These are phyloP conservation scores for Quillaja saponaria DNA, from an alignment of 306 rosid species.

Conservation along the genomic window DNA sequence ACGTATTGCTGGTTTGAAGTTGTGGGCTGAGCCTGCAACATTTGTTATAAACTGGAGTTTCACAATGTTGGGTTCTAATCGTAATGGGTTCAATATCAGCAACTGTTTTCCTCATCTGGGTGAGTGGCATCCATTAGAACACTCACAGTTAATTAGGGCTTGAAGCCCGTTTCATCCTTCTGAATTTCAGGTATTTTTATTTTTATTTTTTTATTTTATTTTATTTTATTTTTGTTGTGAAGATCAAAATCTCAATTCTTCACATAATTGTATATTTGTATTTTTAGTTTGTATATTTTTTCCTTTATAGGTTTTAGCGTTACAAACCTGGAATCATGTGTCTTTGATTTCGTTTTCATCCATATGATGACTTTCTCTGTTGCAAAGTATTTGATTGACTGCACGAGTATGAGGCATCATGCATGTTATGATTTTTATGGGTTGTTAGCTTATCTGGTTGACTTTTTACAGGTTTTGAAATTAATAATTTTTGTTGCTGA, in stretches of 20 bases:
- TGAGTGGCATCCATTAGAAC: slow-evolving; percentile 94
- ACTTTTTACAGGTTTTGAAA: slow-evolving; percentile 42
- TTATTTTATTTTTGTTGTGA: slow-evolving; percentile 9
- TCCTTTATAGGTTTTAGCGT: not conserved
- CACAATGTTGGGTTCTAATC: slow-evolving; percentile 71
- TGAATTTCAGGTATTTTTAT: slow-evolving; percentile 53
- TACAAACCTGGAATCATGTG: not conserved
- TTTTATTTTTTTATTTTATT: no score
- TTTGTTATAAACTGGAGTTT: slow-evolving; percentile 62
- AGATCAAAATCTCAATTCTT: not conserved
- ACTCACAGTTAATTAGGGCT: slow-evolving; percentile 60
- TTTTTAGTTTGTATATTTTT: not conserved
- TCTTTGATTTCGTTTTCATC: slow-evolving; percentile 1
- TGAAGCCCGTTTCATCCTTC: slow-evolving; percentile 51
- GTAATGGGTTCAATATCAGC: slow-evolving; percentile 43
- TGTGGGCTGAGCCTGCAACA: slow-evolving; percentile 56
- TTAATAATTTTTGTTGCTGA: slow-evolving; percentile 33
- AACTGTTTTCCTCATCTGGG: slow-evolving; percentile 71
- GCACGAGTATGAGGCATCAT: slow-evolving; percentile 26
- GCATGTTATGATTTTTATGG: slow-evolving; percentile 17
- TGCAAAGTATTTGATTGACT: slow-evolving; percentile 27
- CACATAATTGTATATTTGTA: not conserved
- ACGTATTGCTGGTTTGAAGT: slow-evolving; percentile 58
- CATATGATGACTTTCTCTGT: slow-evolving; percentile 22
- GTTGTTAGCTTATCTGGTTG: slow-evolving; percentile 14